These are phyloP conservation scores for Crithidia bombi DNA, from an alignment of 208 protist genomes.

Conservation along the genomic window DNA sequence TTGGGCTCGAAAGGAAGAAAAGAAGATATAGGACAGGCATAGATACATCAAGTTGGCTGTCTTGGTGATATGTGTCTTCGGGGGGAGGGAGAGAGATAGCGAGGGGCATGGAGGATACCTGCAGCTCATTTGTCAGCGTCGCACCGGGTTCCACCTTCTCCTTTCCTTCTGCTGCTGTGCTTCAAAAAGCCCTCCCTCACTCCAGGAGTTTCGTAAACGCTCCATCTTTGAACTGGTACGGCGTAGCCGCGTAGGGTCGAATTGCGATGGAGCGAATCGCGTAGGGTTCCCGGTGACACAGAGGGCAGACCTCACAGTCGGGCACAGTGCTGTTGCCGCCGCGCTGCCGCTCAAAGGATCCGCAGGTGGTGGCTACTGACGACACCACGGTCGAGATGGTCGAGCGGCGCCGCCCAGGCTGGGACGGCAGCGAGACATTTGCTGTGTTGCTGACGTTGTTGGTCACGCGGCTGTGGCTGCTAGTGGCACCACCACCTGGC, in stretches of 20 bases:
- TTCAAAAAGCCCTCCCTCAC: neutral
- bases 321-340: neutral
- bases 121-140: no score
- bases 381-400: slow-evolving; percentile 12
- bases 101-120: no score
- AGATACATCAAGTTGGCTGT: no score
- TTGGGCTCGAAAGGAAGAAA: no score
- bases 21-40: no score
- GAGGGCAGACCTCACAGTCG: slow-evolving; percentile 45
- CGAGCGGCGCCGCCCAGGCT: slow-evolving; percentile 10
- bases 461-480: neutral
- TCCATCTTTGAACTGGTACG: slow-evolving; percentile 61
- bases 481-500: neutral
- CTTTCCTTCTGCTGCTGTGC: no score
- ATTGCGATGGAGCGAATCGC: slow-evolving; percentile 36
- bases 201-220: slow-evolving; percentile 32
- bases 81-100: no score
- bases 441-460: neutral
- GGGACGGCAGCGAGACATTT: slow-evolving; percentile 7
- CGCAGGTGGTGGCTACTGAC: neutral
- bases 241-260: slow-evolving; percentile 65
- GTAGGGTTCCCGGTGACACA: slow-evolving; percentile 60
- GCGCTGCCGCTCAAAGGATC: slow-evolving; percentile 12
- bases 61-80: no score
- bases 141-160: no score